Evolutionary conservation across 495 filamentous ascomycete species (phyloP), one percentile per base, ranked within the genome.

Genomic region (Lasiosphaeris hirsuta): DNA sequence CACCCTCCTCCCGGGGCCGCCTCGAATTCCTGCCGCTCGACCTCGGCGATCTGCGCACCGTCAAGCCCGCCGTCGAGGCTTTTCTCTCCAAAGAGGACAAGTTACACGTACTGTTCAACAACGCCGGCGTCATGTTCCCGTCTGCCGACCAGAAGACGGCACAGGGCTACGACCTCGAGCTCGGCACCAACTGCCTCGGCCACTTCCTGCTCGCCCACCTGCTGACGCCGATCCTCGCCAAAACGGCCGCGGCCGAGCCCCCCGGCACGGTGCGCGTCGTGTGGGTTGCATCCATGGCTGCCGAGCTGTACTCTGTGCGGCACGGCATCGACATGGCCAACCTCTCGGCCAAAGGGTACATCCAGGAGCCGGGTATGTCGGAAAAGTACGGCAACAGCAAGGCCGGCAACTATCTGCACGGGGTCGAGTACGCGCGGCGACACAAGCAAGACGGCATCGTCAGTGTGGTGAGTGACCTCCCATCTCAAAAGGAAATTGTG

Each of bases 151-250:
- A 60, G 46, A 59, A 57, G 50, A 69, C 63, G 19, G 60, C 56
- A 6, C 73, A 78, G 57, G 74, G 77, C 13, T 66, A 75, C 51
- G 75, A 74, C 48, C 41, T 68, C 8, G 69, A 76, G 40, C 56
- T 76, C 14, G 75, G 67, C 8, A 71, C 68, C 4, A 81, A 78
- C 54, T 61, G 56, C 39, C 37, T 78, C 1, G 75, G 73, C 1
- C 65, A 64, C 38, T 78, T 72, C 59, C 69, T 78, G n/a, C 60
- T 80, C 49, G 75, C 71, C 8, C 60, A 75, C 51, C 68, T 78
- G 11, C 78, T 85, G 2, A 68, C 66, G 1, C 78, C 81, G 0
- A 67, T 77, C 10, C 63, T 83, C 4, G 60, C 59, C 30, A 58
- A 61, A 8, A 77, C 77, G 3, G 76, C 74, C 0, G 72, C 70